Evolutionary conservation across 2,329 filamentous ascomycete genomes (phyloP), one percentile per base, ranked within the genome.

Genomic region (Didymosphaeria variabile): DNA sequence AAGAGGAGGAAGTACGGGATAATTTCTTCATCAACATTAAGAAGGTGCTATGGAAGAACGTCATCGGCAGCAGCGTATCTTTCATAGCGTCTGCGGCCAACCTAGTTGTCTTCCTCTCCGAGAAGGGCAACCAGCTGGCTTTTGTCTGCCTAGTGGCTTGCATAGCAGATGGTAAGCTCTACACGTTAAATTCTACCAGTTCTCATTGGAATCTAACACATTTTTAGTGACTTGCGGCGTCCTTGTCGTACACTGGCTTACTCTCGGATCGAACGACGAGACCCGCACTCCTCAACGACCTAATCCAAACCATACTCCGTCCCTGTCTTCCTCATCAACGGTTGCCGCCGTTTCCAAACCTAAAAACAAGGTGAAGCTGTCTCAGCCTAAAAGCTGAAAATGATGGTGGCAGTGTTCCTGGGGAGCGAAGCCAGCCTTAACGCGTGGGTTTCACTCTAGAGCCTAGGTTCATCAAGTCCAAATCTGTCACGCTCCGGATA

Each of bases 221-320:
- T 15, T 5, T 21, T 19, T 15, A 55, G 52, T 55, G 17, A 55
- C 38, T 10, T 55, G 36, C 23, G 52, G 52, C 44, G 40, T 32
- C 9, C 52, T 55, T 19, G 29, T 55, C 15, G 52, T 55, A 2
- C 52, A 55, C 21, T 55, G 52, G 52, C 52, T 55, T 21, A 55
- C 52, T 13, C 38, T 55, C 23, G 52, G 52, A 8, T 55, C 52
- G n/a, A 38, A 31, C 13, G 32, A 26, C n/a, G 49, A 38, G 32
- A 23, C 10, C 13, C 32, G 38, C 19, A 8, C n/a, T 31, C 10
- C 29, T 13, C 32, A n/a, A 5, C 12, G 31, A 19, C 15, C n/a
- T 32, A 23, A 19, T 13, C 49, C 19, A 26, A 52, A 15, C 8
- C 49, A 52, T 36, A 38, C 49, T n/a, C n/a, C 17, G 32, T 40